Percentiles rank a stretch among this genome's conserved stretches.
phyloP scores from a whole-genome alignment of 192 early-diverging fungal species.

The Coemansia sp. region DNA sequence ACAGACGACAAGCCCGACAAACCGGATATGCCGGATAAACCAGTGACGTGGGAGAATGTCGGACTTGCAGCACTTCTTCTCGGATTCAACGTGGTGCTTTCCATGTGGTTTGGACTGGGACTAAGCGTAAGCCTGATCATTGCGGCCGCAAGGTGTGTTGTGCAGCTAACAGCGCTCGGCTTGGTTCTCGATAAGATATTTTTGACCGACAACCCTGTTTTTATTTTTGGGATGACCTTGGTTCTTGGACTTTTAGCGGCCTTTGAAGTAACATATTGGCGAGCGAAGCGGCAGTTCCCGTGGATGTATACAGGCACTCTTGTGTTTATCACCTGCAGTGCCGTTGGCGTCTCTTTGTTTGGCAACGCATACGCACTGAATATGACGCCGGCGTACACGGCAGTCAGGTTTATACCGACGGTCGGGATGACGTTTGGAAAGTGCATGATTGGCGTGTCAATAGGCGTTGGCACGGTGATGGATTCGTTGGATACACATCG shows the following conservation, averaged over 20 bases:
- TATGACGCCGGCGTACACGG: slow-evolving; percentile 64
- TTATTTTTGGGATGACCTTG: slow-evolving; percentile 60
- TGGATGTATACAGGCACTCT: slow-evolving; percentile 65
- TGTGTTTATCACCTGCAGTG: slow-evolving; percentile 41
- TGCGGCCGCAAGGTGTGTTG: slow-evolving; percentile 65
- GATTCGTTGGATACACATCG: slow-evolving; percentile 58
- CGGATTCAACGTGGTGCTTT: slow-evolving; percentile 59
- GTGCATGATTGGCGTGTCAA: slow-evolving; percentile 65
- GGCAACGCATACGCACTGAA: slow-evolving; percentile 62
- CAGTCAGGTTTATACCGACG: slow-evolving; percentile 76
- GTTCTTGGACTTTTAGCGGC: slow-evolving; percentile 61
- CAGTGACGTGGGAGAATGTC: slow-evolving; percentile 55
- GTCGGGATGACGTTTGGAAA: slow-evolving; percentile 87
- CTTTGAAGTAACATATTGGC: slow-evolving; percentile 68
- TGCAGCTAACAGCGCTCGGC: slow-evolving; percentile 76
- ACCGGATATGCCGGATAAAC: slow-evolving; percentile 33
- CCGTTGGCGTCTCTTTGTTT: slow-evolving; percentile 16
- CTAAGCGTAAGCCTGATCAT: slow-evolving; percentile 65
- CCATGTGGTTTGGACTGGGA: slow-evolving; percentile 62
- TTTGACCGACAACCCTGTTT: slow-evolving; percentile 54
- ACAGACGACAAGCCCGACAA: slow-evolving; percentile 14
- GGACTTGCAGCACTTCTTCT: slow-evolving; percentile 61
- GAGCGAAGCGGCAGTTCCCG: slow-evolving; percentile 64
- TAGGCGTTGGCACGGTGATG: slow-evolving; percentile 63
- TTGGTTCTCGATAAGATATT: slow-evolving; percentile 66